Evolutionary conservation across 805 yeast genomes (phyloP), one percentile per base, ranked within the genome.

Genomic region (Kodamaea hsintzibuensis): DNA sequence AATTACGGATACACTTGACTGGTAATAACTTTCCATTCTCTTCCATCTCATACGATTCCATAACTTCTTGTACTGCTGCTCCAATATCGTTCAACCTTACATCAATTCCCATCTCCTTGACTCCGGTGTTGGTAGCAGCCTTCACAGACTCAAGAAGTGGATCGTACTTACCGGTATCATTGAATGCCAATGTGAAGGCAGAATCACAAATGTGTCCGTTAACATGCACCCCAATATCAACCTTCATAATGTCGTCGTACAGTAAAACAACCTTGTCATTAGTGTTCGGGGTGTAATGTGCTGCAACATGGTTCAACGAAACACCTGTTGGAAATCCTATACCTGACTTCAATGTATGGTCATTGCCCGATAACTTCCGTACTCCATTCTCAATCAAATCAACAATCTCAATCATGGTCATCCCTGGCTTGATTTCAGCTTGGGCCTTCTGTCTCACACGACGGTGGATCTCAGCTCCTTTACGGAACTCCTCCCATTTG

Each of bases 291-390:
- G 98, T 93, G 72, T 91, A 95, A 69, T 95, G 99, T 0, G 99
- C 99, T 22, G 99, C 99, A 66, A 91, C 86, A 66, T 91, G 89
- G 72, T 95, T 95, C 59, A 93, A 71, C 1, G 97, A 90, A 40
- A 95, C 81, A 55, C 99, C 99, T n/a, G 98, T 91, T 49, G 99
- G 99, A 80, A 95, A 95, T 5, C 98, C 99, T 63, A 92, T 84
- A 40, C 99, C 99, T 14, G 91, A 95, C 51, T 68, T 70, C 56
- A 81, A 78, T 30, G 82, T 79, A 43, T 84, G 79, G 62, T 85
- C 87, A 49, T 86, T 87, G 43, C 81, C 87, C 13, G 91, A 80
- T 62, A 86, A 83, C 3, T 84, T 81, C 62, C 98, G 81, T 7
- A 89, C 88, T 0, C 93, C 82, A 66, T 91, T 83, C 71, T 95